Conservation (phyloP, 2,329 filamentous ascomycete genomes). For the Albifimbria verrucaria region DNA sequence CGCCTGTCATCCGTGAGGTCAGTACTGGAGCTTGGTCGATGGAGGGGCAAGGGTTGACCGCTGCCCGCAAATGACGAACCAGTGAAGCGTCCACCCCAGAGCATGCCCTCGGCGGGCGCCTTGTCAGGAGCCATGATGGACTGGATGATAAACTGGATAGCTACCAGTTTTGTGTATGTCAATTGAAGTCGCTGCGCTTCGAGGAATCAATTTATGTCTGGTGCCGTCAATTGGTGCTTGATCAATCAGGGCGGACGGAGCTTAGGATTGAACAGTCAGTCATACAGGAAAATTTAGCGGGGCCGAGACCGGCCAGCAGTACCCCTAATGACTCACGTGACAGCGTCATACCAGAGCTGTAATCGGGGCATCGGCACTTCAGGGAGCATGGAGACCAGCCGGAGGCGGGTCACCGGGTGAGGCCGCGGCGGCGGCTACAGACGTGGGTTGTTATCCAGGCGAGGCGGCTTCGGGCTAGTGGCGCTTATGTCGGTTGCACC, state of each 20-base stretch:
- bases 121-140: conserved; percentile 20
- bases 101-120: conserved; percentile 27
- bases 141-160: conserved; percentile 8
- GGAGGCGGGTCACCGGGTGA: no score
- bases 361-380: no score
- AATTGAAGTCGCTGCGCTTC: conserved; percentile 14
- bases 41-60: no score
- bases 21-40: conserved; percentile 25
- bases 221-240: no score
- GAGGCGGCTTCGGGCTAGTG: no score
- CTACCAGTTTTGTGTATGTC: conserved; percentile 5
- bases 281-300: conserved; percentile 11
- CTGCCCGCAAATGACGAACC: conserved; percentile 30
- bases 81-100: conserved; percentile 51
- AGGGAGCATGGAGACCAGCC: no score
- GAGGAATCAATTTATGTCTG: conserved; percentile 12
- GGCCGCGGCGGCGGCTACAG: no score
- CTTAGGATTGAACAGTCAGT: conserved; percentile 4
- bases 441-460: no score
- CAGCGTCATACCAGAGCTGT: no score
- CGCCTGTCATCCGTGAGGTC: conserved; percentile 30
- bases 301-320: conserved; percentile 15
- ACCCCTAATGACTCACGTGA: no score
- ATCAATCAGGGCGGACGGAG: no score
- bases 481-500: neutral